Evolutionary conservation across 2,329 filamentous ascomycete genomes (phyloP).

Genomic region (Talaromyces sp.): DNA sequence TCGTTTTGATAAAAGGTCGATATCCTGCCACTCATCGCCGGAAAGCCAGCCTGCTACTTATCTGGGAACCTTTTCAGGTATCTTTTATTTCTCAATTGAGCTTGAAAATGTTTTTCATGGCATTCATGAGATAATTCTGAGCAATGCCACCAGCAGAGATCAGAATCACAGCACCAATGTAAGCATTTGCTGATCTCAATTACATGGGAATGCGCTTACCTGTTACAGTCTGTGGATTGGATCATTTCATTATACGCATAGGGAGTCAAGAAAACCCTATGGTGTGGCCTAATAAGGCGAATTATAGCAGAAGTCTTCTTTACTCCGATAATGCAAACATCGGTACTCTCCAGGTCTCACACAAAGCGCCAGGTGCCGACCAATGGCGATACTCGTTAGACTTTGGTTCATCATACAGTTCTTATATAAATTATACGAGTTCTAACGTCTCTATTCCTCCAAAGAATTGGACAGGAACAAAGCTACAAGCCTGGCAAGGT

Average conservation of each 20-base stretch:
- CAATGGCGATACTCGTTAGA: slow-evolving; percentile 58
- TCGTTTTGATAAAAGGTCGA: slow-evolving; percentile 39
- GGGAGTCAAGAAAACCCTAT: slow-evolving; percentile 55
- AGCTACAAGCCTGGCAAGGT: slow-evolving; percentile 53
- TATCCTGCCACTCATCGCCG: slow-evolving; percentile 41
- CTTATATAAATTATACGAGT: slow-evolving; percentile 52
- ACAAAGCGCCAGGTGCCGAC: slow-evolving; percentile 57
- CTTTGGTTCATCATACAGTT: slow-evolving; percentile 55
- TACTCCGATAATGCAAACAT: slow-evolving; percentile 32
- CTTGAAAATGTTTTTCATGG: slow-evolving; percentile 55
- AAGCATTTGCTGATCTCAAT: neutral
- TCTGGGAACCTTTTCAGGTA: slow-evolving; percentile 49
- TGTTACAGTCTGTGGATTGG: slow-evolving; percentile 46
- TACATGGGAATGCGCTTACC: neutral
- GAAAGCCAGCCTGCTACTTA: slow-evolving; percentile 29
- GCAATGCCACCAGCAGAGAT: slow-evolving; percentile 46
- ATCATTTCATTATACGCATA: slow-evolving; percentile 57
- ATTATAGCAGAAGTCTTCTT: slow-evolving; percentile 51
- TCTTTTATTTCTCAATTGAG: slow-evolving; percentile 49
- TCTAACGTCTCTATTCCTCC: slow-evolving; percentile 43
- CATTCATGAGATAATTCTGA: slow-evolving; percentile 53
- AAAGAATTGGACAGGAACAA: slow-evolving; percentile 53
- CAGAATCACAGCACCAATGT: slow-evolving; percentile 32
- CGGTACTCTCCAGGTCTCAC: slow-evolving; percentile 46
- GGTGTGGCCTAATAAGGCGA: slow-evolving; percentile 51